These are phyloP conservation scores for Chrysosporium keratinophilum DNA, from an alignment of 2,329 filamentous ascomycete species.

Conservation along the genomic window DNA sequence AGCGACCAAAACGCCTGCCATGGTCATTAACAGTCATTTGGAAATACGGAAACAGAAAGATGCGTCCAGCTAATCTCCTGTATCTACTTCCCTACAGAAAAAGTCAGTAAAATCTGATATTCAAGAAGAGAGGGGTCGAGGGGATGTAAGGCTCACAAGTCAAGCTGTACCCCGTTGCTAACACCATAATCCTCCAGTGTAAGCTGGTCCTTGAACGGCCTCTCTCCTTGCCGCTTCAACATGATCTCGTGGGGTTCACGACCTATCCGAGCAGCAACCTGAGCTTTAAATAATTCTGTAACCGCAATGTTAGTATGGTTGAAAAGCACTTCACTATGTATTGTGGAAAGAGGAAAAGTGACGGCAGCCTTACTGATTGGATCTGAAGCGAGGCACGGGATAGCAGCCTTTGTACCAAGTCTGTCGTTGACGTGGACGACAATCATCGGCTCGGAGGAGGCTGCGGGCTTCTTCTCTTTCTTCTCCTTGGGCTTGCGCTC, in stretches of 20 bases:
- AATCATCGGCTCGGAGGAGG: slow-evolving; percentile 67
- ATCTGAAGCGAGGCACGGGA: slow-evolving; percentile 79
- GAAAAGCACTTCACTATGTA: too few species aligned
- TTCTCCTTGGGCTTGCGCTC: slow-evolving; percentile 36
- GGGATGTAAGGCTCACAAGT: slow-evolving; percentile 29
- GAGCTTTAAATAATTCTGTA: slow-evolving; percentile 67
- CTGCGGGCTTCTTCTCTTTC: slow-evolving; percentile 28
- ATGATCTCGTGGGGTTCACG: slow-evolving; percentile 84
- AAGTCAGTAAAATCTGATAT: slow-evolving; percentile 20
- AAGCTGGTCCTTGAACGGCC: slow-evolving; percentile 86
- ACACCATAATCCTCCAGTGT: slow-evolving; percentile 89
- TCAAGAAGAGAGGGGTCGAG: background rate
- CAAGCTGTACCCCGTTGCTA: slow-evolving; percentile 65
- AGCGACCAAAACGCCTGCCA: slow-evolving; percentile 4
- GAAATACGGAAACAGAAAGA: slow-evolving; percentile 2
- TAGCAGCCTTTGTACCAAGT: slow-evolving; percentile 88
- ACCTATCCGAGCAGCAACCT: slow-evolving; percentile 82
- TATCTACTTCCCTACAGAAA: slow-evolving; percentile 36
- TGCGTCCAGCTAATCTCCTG: slow-evolving; percentile 31
- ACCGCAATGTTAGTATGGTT: slow-evolving; percentile 14
- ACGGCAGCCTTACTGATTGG: slow-evolving; percentile 47
- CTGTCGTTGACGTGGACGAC: slow-evolving; percentile 89
- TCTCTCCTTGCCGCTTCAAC: slow-evolving; percentile 79
- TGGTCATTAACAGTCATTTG: slow-evolving; percentile 8
- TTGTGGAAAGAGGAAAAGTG: background rate